These are phyloP conservation scores for Coemansia sp. DNA, from an alignment of 192 early-diverging fungal species.

Conservation along the genomic window DNA sequence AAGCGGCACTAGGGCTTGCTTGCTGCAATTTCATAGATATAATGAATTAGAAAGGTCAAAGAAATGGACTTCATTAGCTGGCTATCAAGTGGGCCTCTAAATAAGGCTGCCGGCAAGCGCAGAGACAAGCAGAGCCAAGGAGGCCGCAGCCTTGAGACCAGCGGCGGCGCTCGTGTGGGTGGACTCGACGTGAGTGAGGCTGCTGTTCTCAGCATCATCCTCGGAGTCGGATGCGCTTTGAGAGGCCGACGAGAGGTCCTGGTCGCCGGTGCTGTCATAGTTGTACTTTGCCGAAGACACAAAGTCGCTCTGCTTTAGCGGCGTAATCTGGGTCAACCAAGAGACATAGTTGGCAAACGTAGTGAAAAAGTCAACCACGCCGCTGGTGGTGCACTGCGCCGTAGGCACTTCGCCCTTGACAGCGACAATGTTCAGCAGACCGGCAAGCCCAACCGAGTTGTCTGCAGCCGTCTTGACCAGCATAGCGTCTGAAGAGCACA, in stretches of 20 bases:
- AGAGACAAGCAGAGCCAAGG: conserved; percentile 4
- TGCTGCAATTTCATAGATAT: not conserved
- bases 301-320: conserved; percentile 33
- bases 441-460: conserved; percentile 32
- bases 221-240: conserved; percentile 4
- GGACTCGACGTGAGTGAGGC: conserved; percentile 7
- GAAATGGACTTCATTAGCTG: too few relatives aligned
- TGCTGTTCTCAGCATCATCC: conserved; percentile 3
- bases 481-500: conserved; percentile 38
- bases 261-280: conserved; percentile 6
- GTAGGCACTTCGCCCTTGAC: conserved; percentile 27
- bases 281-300: conserved; percentile 31
- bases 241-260: conserved; percentile 2
- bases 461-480: conserved; percentile 27
- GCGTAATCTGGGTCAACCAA: conserved; percentile 45
- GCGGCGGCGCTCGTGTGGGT: not conserved
- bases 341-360: conserved; percentile 45
- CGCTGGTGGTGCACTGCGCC: conserved; percentile 11
- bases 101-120: not conserved
- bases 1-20: not conserved
- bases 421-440: conserved; percentile 45
- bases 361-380: conserved; percentile 40
- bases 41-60: not conserved
- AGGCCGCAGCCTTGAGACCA: not conserved
- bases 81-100: not conserved